A percentile compares a stretch with the other conserved stretches of the same genome.
Evolutionary conservation across 345 rosid genomes (phyloP).

Genomic region (Erucastrum elatum): DNA sequence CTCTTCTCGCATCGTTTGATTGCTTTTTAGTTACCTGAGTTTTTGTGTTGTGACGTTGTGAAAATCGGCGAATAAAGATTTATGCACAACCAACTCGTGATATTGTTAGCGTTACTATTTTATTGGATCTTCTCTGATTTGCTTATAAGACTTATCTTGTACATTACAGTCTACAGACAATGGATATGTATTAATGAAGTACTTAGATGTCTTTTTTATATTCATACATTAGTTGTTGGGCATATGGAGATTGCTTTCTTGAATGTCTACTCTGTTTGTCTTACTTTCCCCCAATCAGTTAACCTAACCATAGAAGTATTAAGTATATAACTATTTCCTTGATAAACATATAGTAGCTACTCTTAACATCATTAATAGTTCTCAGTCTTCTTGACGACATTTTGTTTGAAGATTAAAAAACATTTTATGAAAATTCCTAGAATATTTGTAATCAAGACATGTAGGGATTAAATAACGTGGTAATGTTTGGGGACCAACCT

Average conservation of each 20-base stretch:
- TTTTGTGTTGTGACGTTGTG: neutral
- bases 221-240: conserved; percentile 5
- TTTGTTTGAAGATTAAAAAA: neutral
- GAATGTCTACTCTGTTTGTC: conserved; percentile 3
- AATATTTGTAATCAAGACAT: conserved; percentile 1
- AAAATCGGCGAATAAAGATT: neutral
- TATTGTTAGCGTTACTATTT: neutral
- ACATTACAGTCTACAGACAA: neutral
- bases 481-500: conserved; percentile 37
- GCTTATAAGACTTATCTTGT: neutral
- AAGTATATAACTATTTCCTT: neutral
- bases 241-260: neutral
- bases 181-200: neutral
- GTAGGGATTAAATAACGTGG: conserved; percentile 16
- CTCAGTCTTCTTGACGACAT: neutral
- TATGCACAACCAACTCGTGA: neutral
- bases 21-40: neutral
- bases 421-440: neutral
- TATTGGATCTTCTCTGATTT: neutral
- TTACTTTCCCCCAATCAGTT: neutral
- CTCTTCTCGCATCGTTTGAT: neutral
- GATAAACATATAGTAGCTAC: neutral
- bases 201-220: neutral
- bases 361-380: neutral
- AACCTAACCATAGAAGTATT: neutral